Evolutionary conservation across 1,139 yeast genomes (phyloP), one percentile per base, ranked within the genome.

Genomic region (Scheffersomyces quercinus): DNA sequence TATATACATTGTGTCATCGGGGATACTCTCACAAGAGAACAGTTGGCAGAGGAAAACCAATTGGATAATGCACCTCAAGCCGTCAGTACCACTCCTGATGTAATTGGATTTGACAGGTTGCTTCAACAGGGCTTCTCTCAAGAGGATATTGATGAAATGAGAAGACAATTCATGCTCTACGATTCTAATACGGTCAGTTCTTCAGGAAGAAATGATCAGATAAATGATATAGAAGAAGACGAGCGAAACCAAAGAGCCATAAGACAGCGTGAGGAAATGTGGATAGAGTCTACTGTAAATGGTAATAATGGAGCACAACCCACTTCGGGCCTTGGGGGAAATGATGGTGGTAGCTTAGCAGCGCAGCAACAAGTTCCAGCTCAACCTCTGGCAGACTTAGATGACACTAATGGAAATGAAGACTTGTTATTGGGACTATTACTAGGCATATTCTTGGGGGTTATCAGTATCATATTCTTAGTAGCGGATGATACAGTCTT

Each of bases 1-100:
- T 88, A 84, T 55, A 73, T 90, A 6, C 96, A 88, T 59, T 89
- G 97, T 66, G 79, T 88, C 5, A 75, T 89, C 4, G 96, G 97
- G 3, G 95, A 87, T 40, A 76, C 70, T 26, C 60, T 89, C 43
- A 72, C 80, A 0, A 60, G 68, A 0, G 76, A 70, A n/a, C 89
- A 87, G 57, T 64, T 89, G 35, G 74, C 70, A 1, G 71, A 80
- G 42, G 96, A 88, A 54, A 82, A 77, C 44, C 77, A 76, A 45
- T 53, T 81, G 45, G 95, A 86, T 55, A 75, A 73, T 40, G 55
- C 60, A 38, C 75, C 73, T 0, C 77, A 74, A 52, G 77, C 75
- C 28, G 71, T 71, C 20, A 75, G 84, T 1, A 77, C 86, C 0
- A 60, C 67, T 3, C 90, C 93, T 1, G 89, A 87, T 39, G 87